Evolutionary conservation across 2,329 filamentous ascomycete species (phyloP).

Genomic region (Knufia fluminis): DNA sequence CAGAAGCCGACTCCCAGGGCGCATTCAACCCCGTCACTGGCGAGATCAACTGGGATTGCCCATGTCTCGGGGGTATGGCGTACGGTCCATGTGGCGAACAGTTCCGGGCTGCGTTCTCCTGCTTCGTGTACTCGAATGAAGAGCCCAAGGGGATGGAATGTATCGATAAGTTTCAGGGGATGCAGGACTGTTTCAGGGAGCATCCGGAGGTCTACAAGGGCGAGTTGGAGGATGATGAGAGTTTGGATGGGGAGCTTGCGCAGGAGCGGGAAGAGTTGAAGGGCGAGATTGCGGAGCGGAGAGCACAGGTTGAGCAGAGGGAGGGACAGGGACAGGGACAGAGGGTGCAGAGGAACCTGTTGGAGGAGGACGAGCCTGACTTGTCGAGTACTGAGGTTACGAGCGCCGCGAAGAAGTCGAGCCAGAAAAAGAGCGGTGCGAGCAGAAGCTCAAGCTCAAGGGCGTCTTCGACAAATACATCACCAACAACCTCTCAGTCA

Average conservation of each 20-base stretch:
- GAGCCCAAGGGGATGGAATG: slow-evolving; percentile 98
- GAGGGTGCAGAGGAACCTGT: slow-evolving; percentile 11
- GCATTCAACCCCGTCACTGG: slow-evolving; percentile 98
- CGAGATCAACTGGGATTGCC: slow-evolving; percentile 99
- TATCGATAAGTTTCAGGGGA: slow-evolving; percentile 93
- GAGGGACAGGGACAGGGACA: slow-evolving; percentile 8
- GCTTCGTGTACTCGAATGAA: slow-evolving; percentile 89
- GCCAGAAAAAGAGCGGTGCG: neutral
- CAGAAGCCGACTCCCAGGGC: slow-evolving; percentile 76
- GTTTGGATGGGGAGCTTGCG: slow-evolving; percentile 35
- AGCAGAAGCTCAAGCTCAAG: neutral
- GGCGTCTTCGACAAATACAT: neutral
- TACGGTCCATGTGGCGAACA: slow-evolving; percentile 90
- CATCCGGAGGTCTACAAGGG: slow-evolving; percentile 90
- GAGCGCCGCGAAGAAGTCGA: neutral
- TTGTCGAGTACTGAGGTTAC: neutral
- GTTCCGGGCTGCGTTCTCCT: slow-evolving; percentile 93
- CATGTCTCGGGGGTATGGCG: slow-evolving; percentile 94
- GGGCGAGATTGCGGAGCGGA: slow-evolving; percentile 22
- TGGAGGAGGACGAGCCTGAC: slow-evolving; percentile 9
- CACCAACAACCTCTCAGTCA: neutral
- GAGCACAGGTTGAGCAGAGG: slow-evolving; percentile 10
- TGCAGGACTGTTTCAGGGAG: slow-evolving; percentile 93
- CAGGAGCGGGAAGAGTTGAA: slow-evolving; percentile 26
- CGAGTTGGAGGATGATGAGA: slow-evolving; percentile 71